A percentile compares a stretch with the other conserved stretches of the same genome.
Conservation (phyloP, 2,329 filamentous ascomycete species). For the Venturia asperata region DNA sequence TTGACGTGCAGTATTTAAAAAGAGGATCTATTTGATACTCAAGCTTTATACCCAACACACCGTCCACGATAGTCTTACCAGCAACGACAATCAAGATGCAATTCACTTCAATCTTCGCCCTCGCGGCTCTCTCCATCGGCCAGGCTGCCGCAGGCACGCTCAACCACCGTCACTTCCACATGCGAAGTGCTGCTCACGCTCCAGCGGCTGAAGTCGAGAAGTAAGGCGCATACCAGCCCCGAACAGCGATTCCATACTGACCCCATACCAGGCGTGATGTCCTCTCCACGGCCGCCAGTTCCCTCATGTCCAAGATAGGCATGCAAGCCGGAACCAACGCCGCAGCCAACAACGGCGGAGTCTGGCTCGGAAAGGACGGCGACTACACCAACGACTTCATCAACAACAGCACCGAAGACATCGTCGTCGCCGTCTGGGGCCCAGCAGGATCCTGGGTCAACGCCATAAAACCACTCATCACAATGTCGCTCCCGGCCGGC, state of each 20-base stretch:
- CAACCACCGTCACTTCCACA: constrained; percentile 19
- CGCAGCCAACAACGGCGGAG: constrained; percentile 27
- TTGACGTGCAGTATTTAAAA: neutral
- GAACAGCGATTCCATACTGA: neutral
- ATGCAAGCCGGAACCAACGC: constrained; percentile 21
- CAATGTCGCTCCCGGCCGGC: constrained; percentile 34
- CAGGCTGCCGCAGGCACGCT: constrained; percentile 16
- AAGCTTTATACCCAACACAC: constrained; percentile 6
- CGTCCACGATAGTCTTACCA: neutral
- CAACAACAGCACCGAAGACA: constrained; percentile 30
- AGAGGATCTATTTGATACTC: neutral
- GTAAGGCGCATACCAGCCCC: neutral
- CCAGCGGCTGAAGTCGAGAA: constrained; percentile 11
- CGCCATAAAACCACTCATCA: constrained; percentile 28
- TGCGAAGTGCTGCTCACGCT: constrained; percentile 14
- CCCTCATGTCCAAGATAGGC: constrained; percentile 15
- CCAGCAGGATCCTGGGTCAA: constrained; percentile 32
- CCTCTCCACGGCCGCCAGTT: neutral
- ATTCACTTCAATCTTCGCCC: constrained; percentile 15
- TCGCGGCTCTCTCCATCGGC: constrained; percentile 18
- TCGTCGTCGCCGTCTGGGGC: constrained; percentile 34
- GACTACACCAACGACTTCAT: constrained; percentile 31
- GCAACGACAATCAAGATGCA: constrained; percentile 16
- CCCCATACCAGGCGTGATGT: constrained; percentile 12
- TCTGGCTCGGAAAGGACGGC: constrained; percentile 33